These are phyloP conservation scores for Tylopilus vinaceipallidus DNA, from an alignment of 768 basidiomycete species.

Conservation along the genomic window DNA sequence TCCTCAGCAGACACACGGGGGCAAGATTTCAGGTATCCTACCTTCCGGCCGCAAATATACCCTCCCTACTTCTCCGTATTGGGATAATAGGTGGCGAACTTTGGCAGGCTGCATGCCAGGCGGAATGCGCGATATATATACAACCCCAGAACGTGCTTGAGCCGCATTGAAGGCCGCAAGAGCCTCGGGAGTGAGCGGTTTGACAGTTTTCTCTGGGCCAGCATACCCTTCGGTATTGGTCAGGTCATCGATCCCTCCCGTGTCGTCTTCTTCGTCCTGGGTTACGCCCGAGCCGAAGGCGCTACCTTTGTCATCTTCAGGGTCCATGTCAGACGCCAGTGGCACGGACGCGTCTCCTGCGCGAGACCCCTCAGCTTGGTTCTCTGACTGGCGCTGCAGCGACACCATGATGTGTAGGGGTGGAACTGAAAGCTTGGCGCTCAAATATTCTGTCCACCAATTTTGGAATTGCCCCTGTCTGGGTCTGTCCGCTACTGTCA, in stretches of 20 bases:
- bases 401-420: slow-evolving; percentile 1
- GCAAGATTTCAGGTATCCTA: slow-evolving; percentile 30
- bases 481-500: no score
- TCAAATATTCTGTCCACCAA: background rate
- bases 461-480: slow-evolving; percentile 10
- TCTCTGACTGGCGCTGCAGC: background rate
- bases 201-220: slow-evolving; percentile 56
- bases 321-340: background rate
- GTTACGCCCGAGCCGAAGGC: slow-evolving; percentile 6
- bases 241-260: slow-evolving; percentile 23
- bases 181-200: slow-evolving; percentile 73
- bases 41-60: slow-evolving; percentile 95
- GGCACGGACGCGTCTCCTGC: background rate
- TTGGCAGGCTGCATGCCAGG: slow-evolving; percentile 98
- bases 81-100: slow-evolving; percentile 89
- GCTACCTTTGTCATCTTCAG: background rate
- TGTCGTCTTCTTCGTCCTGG: slow-evolving; percentile 29
- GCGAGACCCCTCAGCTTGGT: background rate
- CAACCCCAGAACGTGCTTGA: slow-evolving; percentile 76
- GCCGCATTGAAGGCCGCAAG: slow-evolving; percentile 71
- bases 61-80: slow-evolving; percentile 85
- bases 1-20: background rate
- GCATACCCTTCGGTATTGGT: slow-evolving; percentile 61
- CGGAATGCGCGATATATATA: slow-evolving; percentile 95
- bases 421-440: background rate